Evolutionary conservation across 306 rosid species (phyloP), one percentile per base, ranked within the genome.

Genomic region (Ziziphus jujuba): DNA sequence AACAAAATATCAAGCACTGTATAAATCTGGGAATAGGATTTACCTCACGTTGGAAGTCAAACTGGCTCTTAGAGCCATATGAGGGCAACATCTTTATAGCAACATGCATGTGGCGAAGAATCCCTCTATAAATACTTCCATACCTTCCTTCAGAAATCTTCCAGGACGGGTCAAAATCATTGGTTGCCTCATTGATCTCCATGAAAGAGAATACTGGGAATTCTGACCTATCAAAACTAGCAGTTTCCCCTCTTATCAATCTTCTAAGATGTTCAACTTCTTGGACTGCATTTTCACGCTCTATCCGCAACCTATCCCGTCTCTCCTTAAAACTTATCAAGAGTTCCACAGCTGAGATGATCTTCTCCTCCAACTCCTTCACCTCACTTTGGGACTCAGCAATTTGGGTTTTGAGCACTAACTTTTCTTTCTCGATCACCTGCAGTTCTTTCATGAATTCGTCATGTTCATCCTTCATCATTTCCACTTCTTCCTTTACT

Each of bases 81-180:
- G 93, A 90, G 16, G 98, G 97, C 63, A 93, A 74, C 98, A 93
- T 93, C 86, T 77, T 93, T 76, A 93, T 85, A 63, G 89, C 96
- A 79, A 93, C 97, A 65, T 75, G 87, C 93, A 83, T 77, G 72
- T 88, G 84, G 72, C 85, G 75, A 77, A 90, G 88, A 77, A 78
- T 14, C 45, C 97, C 97, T 82, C 74, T 88, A 77, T 90, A 93
- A 72, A 93, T 86, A 74, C 90, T 88, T 75, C 97, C 98, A 73
- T 69, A 79, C 63, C 79, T 84, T 81, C 98, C 98, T 72, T 90
- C 98, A 57, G 86, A 83, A 73, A 93, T 86, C 85, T 90, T 93
- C 97, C 93, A 85, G 69, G 96, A 88, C 23, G 89, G 98, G 59
- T 90, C 97, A 65, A 93, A 88, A 56, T 90, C 79, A 17, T 80